Base-by-base conservation (phyloP, 2,329 filamentous ascomycete species). In the Calcarisporium arbuscula region DNA sequence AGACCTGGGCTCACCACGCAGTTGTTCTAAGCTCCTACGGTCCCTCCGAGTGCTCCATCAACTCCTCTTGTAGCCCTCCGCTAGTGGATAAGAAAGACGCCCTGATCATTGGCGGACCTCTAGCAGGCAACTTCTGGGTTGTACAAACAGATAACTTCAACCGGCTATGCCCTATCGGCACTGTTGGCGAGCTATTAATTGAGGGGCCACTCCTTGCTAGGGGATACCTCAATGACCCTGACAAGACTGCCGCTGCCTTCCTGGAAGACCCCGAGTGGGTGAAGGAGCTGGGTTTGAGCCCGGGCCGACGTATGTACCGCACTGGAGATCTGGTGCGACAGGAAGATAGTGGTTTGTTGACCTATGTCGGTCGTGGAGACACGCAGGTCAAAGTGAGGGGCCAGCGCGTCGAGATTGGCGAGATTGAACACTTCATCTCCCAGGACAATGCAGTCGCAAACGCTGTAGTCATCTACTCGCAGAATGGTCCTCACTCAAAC, bases 371-470 rank as follows among this genome's bases (percentile, higher is more conserved):
- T 21, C 65, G 78, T 22, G 74, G 73, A 44, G 77, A 81, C 46
- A 68, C 66, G 15, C 76, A 76, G 51, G 68, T 78, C 36, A 82
- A 83, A 53, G 53, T 81, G 21, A 62, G 66, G 15, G 81, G 81
- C 23, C 76, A 72, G 42, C 58, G 77, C 32, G 67, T 78, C 38
- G 81, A 76, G 55, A 61, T 75, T 21, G 60, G 60, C 14, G 64
- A 68, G 44, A 62, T 68, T 15, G 32, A 34, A n/a, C n/a, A n/a
- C n/a, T n/a, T n/a, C n/a, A n/a, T n/a, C n/a, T n/a, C n/a, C n/a
- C n/a, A n/a, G n/a, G n/a, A n/a, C n/a, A n/a, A n/a, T n/a, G n/a
- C n/a, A n/a, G n/a, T n/a, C n/a, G n/a, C n/a, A n/a, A n/a, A n/a
- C n/a, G n/a, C n/a, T n/a, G n/a, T n/a, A n/a, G n/a, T n/a, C n/a